A percentile compares a stretch with the other conserved stretches of the same genome.
phyloP scores from a whole-genome alignment of 1,284 basidiomycete genomes.

The Xanthoconium separans region DNA sequence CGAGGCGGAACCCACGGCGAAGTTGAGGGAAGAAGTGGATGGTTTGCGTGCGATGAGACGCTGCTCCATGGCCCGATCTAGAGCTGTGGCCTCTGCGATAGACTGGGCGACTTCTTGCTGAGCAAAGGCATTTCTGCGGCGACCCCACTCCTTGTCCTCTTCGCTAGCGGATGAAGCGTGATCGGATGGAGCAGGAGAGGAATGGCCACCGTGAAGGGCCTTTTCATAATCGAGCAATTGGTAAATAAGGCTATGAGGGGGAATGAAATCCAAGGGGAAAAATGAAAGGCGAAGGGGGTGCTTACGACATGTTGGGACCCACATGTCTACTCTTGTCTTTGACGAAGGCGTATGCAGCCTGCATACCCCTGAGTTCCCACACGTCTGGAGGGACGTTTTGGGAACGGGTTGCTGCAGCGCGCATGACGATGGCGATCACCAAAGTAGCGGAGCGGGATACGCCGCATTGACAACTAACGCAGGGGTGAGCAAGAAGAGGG shows the following conservation, averaged over 20 bases:
- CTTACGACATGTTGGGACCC: constrained; percentile 95
- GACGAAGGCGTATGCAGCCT: constrained; percentile 89
- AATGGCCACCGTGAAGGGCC: constrained; percentile 55
- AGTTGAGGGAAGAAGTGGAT: constrained; percentile 63
- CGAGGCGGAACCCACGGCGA: constrained; percentile 69
- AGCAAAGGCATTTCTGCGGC: constrained; percentile 54
- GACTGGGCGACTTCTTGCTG: constrained; percentile 52
- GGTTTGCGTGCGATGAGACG: constrained; percentile 70
- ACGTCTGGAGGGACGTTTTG: constrained; percentile 69
- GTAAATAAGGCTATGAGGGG: constrained; percentile 79
- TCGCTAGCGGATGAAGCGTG: constrained; percentile 52
- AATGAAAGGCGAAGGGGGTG: constrained; percentile 31
- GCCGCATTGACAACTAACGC: constrained; percentile 87
- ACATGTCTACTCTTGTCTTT: constrained; percentile 87
- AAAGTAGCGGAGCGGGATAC: constrained; percentile 93
- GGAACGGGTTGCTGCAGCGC: constrained; percentile 76
- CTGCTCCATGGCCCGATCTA: constrained; percentile 83
- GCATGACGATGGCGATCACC: constrained; percentile 94
- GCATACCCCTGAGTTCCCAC: constrained; percentile 85
- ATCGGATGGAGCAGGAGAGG: constrained; percentile 53
- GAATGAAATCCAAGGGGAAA: constrained; percentile 19
- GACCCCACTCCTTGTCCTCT: constrained; percentile 83
- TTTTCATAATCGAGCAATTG: constrained; percentile 95
- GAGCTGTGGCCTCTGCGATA: constrained; percentile 65
- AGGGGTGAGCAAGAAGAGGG: constrained; percentile 15